Evolutionary conservation across 139 green algal genomes (phyloP).

Genomic region (Chlamydomonas incerta): DNA sequence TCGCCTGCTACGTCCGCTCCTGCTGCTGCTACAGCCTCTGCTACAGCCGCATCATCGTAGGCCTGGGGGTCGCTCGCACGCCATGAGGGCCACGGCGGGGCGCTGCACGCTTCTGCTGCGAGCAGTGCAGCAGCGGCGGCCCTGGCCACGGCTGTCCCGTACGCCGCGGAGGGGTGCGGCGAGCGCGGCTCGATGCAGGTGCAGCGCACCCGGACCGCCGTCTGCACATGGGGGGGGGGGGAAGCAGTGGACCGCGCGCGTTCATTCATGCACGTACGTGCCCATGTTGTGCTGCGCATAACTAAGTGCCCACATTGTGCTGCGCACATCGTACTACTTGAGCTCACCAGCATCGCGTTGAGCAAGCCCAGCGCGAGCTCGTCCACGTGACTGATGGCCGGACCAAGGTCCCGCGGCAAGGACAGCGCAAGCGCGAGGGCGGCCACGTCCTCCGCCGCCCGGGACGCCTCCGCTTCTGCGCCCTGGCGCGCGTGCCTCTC

Average conservation of each 20-base stretch:
- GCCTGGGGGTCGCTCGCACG: too few species aligned
- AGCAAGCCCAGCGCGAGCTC: conserved; percentile 5
- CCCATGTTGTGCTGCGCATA: too few species aligned
- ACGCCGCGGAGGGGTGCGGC: background rate
- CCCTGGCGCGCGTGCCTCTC: too few species aligned
- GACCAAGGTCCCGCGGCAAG: background rate
- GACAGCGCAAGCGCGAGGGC: background rate
- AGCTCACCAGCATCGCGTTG: conserved; percentile 41
- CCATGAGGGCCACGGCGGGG: too few species aligned
- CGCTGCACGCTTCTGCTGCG: too few species aligned
- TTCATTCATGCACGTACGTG: too few species aligned
- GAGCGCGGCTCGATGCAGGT: conserved; percentile 50
- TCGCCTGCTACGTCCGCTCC: too few species aligned
- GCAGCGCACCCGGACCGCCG: conserved; percentile 61
- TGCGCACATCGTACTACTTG: too few species aligned
- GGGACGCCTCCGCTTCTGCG: background rate
- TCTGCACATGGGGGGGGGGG: background rate
- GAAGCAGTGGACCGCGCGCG: too few species aligned
- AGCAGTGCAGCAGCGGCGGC: background rate
- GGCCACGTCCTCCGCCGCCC: background rate
- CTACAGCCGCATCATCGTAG: too few species aligned
- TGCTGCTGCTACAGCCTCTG: too few species aligned
- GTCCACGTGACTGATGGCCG: background rate
- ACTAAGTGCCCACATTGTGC: too few species aligned
- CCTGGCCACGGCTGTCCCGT: background rate